These are phyloP conservation scores for Hanseniaspora mollemarum DNA, from an alignment of 805 yeast genomes.

Conservation along the genomic window DNA sequence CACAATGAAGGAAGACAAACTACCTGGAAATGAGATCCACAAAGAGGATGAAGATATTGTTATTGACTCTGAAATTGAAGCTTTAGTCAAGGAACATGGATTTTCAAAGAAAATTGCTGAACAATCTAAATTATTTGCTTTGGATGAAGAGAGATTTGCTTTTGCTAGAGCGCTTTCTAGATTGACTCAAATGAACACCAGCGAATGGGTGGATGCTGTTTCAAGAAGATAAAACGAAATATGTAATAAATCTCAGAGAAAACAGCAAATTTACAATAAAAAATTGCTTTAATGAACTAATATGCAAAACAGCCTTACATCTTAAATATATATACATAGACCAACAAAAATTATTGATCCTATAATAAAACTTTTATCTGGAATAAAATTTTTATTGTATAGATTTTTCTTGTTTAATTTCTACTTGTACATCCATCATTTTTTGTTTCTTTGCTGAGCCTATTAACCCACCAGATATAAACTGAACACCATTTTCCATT, in stretches of 20 bases:
- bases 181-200: constrained; percentile 84
- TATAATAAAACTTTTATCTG: background rate
- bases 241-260: background rate
- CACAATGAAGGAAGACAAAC: constrained; percentile 23
- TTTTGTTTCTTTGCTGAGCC: background rate
- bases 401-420: background rate
- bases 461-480: constrained; percentile 6
- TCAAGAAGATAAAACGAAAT: constrained; percentile 1
- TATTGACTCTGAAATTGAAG: constrained; percentile 35
- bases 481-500: background rate
- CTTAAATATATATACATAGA: too few species aligned
- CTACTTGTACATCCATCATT: background rate
- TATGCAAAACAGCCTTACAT: too few species aligned
- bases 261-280: background rate
- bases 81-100: constrained; percentile 62
- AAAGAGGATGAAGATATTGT: constrained; percentile 27
- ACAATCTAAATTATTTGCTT: constrained; percentile 64
- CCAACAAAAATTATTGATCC: too few species aligned
- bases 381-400: background rate
- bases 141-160: constrained; percentile 93
- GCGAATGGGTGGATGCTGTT: constrained; percentile 65
- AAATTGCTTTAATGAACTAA: too few species aligned
- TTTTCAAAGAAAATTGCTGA: constrained; percentile 61
- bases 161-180: constrained; percentile 90
- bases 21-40: constrained; percentile 12